These are phyloP conservation scores for Linum usitatissimum DNA, from an alignment of 345 rosid species.

Conservation along the genomic window DNA sequence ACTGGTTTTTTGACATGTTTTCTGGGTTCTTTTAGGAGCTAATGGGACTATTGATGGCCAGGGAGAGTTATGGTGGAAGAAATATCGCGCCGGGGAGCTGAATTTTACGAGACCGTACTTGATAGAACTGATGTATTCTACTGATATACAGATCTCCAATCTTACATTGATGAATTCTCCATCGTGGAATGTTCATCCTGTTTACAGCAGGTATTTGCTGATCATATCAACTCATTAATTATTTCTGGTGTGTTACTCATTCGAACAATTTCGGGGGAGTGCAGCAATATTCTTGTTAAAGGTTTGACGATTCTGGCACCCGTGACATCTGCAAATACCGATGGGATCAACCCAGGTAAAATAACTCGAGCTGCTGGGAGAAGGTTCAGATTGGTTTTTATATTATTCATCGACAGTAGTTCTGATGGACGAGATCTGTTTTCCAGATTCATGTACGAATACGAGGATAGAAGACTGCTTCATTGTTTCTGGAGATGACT, in stretches of 20 bases:
- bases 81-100: constrained; percentile 21
- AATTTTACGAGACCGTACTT: constrained; percentile 35
- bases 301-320: constrained; percentile 25
- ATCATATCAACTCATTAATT: not conserved
- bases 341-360: constrained; percentile 28
- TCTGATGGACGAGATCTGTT: not conserved
- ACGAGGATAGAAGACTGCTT: constrained; percentile 25
- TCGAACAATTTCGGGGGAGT: not conserved
- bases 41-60: constrained; percentile 42
- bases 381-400: too few species aligned
- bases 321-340: constrained; percentile 22
- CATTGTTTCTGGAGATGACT: constrained; percentile 24
- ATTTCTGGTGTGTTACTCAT: not conserved
- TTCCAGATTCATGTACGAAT: constrained; percentile 23
- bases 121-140: constrained; percentile 32
- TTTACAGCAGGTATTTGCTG: constrained; percentile 28
- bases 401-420: too few species aligned
- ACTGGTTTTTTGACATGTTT: not conserved
- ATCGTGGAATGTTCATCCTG: constrained; percentile 41
- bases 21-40: constrained; percentile 23
- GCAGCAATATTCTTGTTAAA: constrained; percentile 22
- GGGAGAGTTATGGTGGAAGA: constrained; percentile 36
- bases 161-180: constrained; percentile 35
- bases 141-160: constrained; percentile 28
- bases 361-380: too few species aligned